Evolutionary conservation across 2,329 filamentous ascomycete species (phyloP), one percentile per base, ranked within the genome.

Genomic region (Cryphonectria parasitica): DNA sequence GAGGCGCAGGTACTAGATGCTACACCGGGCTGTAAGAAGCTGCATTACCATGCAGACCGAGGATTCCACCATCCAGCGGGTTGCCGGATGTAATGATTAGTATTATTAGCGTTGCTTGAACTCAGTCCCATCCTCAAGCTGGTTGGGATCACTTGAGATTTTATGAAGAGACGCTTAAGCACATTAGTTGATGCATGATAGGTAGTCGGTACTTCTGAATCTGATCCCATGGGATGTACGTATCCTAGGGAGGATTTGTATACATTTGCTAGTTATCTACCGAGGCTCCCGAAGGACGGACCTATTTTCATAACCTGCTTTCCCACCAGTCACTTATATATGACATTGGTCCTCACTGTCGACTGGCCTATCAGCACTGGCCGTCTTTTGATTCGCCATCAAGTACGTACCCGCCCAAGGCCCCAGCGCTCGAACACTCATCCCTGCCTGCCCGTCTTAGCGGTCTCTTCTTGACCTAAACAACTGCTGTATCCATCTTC

Each of bases 371-470:
- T 19, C 3, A n/a, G 19, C 19, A 25, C 22, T 49, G 19, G 19
- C 17, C 10, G 34, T 61, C 22, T 15, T 28, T 34, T 62, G 5
- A 36, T 19, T 28, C 31, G 64, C 52, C 49, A 39, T 28, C 41
- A 54, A 34, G 34, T 34, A 34, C 64, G n/a, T 41, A 36, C 28
- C 28, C 31, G 41, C 61, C 19, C 36, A 5, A 64, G 22, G 60
- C 17, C 28, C 54, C 64, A 52, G 64, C 28, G 64, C 41, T 25
- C 43, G 7, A 54, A 25, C 58, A 34, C 64, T 66, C 7, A 66
- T 43, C 64, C 64, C 64, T 66, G 64, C 64, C 64, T 25, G n/a
- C n/a, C 34, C 34, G 7, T 22, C 2, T n/a, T n/a, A n/a, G 39
- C 25, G 6, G 13, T 25, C 63, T 43, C 10, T 31, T 6, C 28